Conservation (phyloP, 2,329 filamentous ascomycete species). For the Alternaria viburni region DNA sequence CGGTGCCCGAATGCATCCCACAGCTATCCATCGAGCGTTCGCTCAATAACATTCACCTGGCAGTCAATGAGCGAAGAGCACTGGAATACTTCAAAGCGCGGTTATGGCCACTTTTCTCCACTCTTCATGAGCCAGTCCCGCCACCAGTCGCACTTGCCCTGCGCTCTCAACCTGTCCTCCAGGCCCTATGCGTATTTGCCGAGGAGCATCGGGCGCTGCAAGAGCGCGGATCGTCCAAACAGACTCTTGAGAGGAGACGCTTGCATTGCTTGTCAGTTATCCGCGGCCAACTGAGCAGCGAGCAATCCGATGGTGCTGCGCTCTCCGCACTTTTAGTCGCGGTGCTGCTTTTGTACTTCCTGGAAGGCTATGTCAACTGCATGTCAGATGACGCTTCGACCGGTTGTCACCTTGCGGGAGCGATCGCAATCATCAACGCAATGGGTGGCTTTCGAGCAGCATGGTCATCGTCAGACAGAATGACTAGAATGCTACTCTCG, state of each 20-base stretch:
- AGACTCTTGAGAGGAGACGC: conserved; percentile 7
- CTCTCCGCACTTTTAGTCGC: conserved; percentile 19
- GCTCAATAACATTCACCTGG: conserved; percentile 5
- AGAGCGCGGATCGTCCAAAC: conserved; percentile 4
- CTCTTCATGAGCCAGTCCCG: conserved; percentile 10
- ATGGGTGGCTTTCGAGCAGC: conserved; percentile 60
- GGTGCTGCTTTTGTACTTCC: conserved; percentile 20
- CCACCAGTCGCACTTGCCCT: conserved; percentile 16
- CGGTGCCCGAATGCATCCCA: conserved; percentile 1
- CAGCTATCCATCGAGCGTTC: conserved; percentile 1
- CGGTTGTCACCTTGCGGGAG: conserved; percentile 20
- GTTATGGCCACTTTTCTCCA: conserved; percentile 20
- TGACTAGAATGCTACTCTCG: conserved; percentile 18
- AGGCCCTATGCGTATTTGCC: conserved; percentile 16
- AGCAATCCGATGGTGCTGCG: conserved; percentile 1
- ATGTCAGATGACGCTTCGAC: conserved; percentile 18
- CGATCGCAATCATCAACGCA: conserved; percentile 80
- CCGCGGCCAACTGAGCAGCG: conserved; percentile 11
- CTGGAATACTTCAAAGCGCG: conserved; percentile 20
- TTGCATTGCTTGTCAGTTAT: conserved; percentile 14
- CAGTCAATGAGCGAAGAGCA: conserved; percentile 17
- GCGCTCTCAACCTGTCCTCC: conserved; percentile 19
- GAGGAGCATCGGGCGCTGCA: conserved; percentile 20
- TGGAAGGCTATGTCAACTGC: conserved; percentile 21
- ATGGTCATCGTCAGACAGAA: conserved; percentile 8